Conservation (phyloP, 106 monocot genomes). For the Allium sativum region DNA sequence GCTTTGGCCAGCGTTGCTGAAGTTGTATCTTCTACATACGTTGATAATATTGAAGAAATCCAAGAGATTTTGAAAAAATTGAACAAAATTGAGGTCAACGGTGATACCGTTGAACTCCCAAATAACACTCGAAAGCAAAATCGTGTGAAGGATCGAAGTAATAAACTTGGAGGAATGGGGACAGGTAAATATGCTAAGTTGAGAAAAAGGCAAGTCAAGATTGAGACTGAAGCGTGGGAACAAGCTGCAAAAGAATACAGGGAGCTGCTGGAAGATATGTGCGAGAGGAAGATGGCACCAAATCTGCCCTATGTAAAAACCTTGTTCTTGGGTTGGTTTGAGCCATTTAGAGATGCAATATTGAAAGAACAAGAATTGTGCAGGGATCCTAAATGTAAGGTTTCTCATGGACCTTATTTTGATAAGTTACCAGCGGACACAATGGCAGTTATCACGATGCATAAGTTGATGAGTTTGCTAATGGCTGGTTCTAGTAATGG, state of each 20-base stretch:
- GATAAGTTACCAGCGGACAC: constrained; percentile 71
- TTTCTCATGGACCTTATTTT: constrained; percentile 31
- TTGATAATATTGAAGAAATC: constrained; percentile 1
- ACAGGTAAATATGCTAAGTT: constrained; percentile 37
- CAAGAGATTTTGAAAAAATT: constrained; percentile 2
- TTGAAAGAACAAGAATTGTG: constrained; percentile 46
- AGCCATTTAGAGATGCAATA: constrained; percentile 72
- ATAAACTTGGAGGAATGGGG: constrained; percentile 15
- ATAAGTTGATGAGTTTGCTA: constrained; percentile 88
- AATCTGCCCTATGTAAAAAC: constrained; percentile 91
- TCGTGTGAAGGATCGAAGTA: not conserved
- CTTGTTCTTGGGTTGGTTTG: constrained; percentile 92
- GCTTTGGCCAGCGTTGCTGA: constrained; percentile 2
- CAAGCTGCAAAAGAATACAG: constrained; percentile 88
- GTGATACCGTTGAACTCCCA: not conserved
- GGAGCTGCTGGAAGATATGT: constrained; percentile 85
- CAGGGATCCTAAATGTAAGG: constrained; percentile 23
- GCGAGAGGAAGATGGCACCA: constrained; percentile 81
- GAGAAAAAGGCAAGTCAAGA: constrained; percentile 65
- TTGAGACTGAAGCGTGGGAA: constrained; percentile 96
- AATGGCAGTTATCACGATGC: constrained; percentile 99
- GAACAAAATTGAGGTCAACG: not conserved
- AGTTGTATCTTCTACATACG: constrained; percentile 6
- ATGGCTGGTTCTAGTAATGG: constrained; percentile 65
- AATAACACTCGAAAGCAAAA: not conserved